These are phyloP conservation scores for Kwoniella heveanensis DNA, from an alignment of 768 basidiomycete species.

Conservation along the genomic window DNA sequence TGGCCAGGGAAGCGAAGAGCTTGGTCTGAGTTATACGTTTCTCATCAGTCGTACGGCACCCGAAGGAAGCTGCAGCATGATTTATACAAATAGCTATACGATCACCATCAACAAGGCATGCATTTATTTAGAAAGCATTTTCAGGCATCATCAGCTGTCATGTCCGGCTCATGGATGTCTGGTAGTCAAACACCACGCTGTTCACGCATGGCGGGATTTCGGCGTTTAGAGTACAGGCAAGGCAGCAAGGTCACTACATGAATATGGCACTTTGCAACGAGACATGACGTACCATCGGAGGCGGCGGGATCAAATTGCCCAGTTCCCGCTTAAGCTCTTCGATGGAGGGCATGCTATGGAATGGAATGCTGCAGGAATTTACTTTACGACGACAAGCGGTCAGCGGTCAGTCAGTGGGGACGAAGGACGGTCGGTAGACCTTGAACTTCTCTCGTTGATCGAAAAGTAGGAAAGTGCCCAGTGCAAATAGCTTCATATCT, in stretches of 20 bases:
- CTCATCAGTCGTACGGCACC: too few relatives aligned
- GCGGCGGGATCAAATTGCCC: neutral
- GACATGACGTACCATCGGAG: slow-evolving; percentile 4
- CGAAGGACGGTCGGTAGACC: too few relatives aligned
- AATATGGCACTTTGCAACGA: neutral
- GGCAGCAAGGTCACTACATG: neutral
- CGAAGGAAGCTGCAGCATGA: too few relatives aligned
- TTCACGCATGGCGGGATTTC: slow-evolving; percentile 4
- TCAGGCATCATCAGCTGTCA: neutral
- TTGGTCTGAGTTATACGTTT: too few relatives aligned
- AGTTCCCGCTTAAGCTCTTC: neutral
- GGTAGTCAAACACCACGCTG: neutral
- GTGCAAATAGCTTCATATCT: too few relatives aligned
- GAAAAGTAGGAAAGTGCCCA: too few relatives aligned
- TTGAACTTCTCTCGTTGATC: too few relatives aligned
- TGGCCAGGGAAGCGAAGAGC: too few relatives aligned
- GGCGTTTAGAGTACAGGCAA: neutral
- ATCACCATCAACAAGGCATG: too few relatives aligned
- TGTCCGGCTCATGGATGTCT: neutral
- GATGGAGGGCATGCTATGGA: neutral
- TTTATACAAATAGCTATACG: too few relatives aligned
- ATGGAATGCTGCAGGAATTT: neutral
- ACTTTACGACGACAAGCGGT: neutral
- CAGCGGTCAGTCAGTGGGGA: neutral
- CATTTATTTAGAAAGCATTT: too few relatives aligned